A percentile compares a stretch with the other conserved stretches of the same genome.
Conservation (phyloP, 345 rosid genomes). For the Salix arbutifolia region DNA sequence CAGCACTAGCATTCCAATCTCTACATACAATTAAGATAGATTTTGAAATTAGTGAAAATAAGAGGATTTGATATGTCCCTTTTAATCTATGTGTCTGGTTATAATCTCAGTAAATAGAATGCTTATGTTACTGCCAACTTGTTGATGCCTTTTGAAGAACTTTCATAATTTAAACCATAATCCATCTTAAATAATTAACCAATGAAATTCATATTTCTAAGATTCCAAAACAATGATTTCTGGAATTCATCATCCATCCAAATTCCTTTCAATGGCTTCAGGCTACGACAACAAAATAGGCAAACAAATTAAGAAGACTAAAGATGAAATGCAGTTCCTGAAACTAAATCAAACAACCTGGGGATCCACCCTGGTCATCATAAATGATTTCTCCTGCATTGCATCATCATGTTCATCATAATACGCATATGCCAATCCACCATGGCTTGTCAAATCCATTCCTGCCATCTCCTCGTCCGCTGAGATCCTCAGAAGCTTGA, state of each 20-base stretch:
- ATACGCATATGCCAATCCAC: slow-evolving; percentile 32
- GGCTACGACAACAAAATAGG: not conserved
- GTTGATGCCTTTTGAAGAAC: no score
- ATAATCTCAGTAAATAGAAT: no score
- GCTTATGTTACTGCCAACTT: no score
- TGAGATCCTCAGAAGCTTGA: slow-evolving; percentile 36
- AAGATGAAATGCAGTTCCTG: not conserved
- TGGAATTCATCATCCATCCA: not conserved
- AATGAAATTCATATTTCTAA: not conserved
- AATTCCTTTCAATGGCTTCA: not conserved
- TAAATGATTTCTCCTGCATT: slow-evolving; percentile 10
- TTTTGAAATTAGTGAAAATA: no score
- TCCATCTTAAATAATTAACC: not conserved
- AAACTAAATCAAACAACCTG: not conserved
- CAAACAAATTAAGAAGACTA: not conserved
- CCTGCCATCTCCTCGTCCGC: slow-evolving; percentile 37
- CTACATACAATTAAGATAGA: not conserved
- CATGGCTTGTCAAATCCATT: slow-evolving; percentile 42
- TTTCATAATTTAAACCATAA: not conserved
- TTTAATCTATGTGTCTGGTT: no score
- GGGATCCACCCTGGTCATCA: slow-evolving; percentile 1
- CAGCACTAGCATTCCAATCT: not conserved
- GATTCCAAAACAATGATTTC: not conserved
- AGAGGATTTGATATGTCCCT: no score
- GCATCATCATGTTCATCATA: slow-evolving; percentile 11